Evolutionary conservation across 768 basidiomycete genomes (phyloP), one percentile per base, ranked within the genome.

Genomic region (Hirschioporus abietinus): DNA sequence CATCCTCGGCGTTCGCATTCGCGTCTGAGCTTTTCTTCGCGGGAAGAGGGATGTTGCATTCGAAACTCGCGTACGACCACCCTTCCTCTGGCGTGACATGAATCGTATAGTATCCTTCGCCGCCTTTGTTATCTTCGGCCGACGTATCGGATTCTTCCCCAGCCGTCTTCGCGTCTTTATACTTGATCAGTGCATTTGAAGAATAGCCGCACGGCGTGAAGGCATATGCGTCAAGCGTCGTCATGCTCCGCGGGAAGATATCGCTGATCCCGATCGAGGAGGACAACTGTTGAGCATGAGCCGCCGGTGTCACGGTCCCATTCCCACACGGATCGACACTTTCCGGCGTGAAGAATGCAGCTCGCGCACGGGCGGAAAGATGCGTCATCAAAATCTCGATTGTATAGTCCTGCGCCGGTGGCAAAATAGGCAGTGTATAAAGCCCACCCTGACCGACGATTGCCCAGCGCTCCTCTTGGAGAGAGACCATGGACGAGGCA

Each of bases 311-410:
- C 18, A 72, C 42, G 63, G 67, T 70, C 36, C 68, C 64, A 1
- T 66, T 62, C 57, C 68, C 73, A 25, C 78, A 77, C 67, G 76
- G 73, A 24, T 77, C 74, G n/a, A 74, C 68, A 27, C 72, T 74
- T 35, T 62, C 73, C 60, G 67, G 73, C 70, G 73, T 85, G 82
- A 88, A 90, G 83, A 99, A 99, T 0, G 89, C 86, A 20, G 82
- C 79, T 65, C 94, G 86, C n/a, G 91, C 91, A 57, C 81, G 75
- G 9, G 89, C 84, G 18, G 90, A 85, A 23, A 99, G 86, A 70
- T 92, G 86, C 63, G 94, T 93, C 97, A 99, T 99, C 73, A 99
- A 88, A 74, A 99, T 95, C 79, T 99, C 97, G 74, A 99, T 91
- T 63, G 97, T 99, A 74, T 90, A 95, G 78, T 99, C 97, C 68